These are phyloP conservation scores for Phytophthora melonis DNA, from an alignment of 352 stramenopile genomes.

Conservation along the genomic window DNA sequence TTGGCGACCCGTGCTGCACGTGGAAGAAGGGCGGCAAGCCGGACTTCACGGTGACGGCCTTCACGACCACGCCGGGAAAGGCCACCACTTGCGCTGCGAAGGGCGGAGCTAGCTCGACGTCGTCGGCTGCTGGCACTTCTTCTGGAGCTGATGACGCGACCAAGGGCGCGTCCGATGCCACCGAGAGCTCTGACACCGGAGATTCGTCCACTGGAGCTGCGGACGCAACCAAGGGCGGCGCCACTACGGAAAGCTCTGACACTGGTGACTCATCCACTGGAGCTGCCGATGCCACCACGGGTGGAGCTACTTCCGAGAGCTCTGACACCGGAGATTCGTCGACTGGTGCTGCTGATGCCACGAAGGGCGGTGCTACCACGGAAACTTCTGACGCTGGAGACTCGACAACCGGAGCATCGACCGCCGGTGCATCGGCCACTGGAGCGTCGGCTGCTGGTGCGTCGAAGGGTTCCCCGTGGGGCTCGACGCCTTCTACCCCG, in stretches of 20 bases:
- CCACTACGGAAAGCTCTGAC: background rate
- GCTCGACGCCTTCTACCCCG: conserved; percentile 16
- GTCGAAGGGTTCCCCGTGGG: conserved; percentile 32
- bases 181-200: background rate
- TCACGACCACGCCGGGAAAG: conserved; percentile 30
- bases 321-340: conserved; percentile 1
- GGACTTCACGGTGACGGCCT: conserved; percentile 40
- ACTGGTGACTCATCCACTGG: background rate
- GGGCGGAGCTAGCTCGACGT: conserved; percentile 9
- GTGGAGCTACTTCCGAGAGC: conserved; percentile 5
- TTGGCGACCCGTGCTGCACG: conserved; percentile 44
- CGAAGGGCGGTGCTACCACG: too few relatives aligned
- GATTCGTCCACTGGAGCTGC: conserved; percentile 5
- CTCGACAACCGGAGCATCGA: background rate
- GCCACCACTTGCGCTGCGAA: conserved; percentile 34
- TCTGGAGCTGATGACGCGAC: background rate
- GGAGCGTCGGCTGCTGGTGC: background rate
- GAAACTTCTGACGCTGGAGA: background rate
- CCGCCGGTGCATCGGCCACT: background rate
- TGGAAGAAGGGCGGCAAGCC: conserved; percentile 45
- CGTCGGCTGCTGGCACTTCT: conserved; percentile 1
- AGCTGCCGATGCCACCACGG: background rate
- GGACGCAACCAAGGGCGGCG: conserved; percentile 16
- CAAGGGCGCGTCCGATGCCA: conserved; percentile 2
- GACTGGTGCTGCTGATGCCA: background rate